Evolutionary conservation across 2,329 filamentous ascomycete species (phyloP).

Genomic region (Calonectria pseudoturangicola): DNA sequence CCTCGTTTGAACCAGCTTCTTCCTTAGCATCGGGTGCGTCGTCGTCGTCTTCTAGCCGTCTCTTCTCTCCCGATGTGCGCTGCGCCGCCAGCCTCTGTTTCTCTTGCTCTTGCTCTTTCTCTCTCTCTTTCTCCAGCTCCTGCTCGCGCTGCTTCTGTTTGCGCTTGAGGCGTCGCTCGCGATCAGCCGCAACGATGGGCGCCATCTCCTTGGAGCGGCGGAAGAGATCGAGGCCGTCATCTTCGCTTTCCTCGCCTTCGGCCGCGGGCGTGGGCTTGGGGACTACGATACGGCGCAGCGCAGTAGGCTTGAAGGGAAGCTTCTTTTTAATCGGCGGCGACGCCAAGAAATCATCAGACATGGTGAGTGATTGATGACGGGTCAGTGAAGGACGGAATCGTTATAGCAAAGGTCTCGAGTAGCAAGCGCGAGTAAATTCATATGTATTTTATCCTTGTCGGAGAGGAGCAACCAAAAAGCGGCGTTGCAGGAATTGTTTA

Average conservation of each 20-base stretch:
- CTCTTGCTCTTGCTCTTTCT: slow-evolving; percentile 45
- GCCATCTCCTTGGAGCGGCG: slow-evolving; percentile 70
- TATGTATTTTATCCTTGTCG: not conserved
- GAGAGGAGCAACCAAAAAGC: slow-evolving; percentile 1
- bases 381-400: slow-evolving; percentile 20
- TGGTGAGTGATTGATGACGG: slow-evolving; percentile 44
- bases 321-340: slow-evolving; percentile 60
- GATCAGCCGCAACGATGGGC: slow-evolving; percentile 65
- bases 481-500: not conserved
- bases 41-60: slow-evolving; percentile 45
- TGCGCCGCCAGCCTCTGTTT: slow-evolving; percentile 42
- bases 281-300: slow-evolving; percentile 59
- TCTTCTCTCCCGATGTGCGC: slow-evolving; percentile 48
- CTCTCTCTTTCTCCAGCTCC: slow-evolving; percentile 43
- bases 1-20: not conserved
- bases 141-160: slow-evolving; percentile 52
- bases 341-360: slow-evolving; percentile 57
- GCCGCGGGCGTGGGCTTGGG: slow-evolving; percentile 51
- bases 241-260: slow-evolving; percentile 50
- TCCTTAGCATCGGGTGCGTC: slow-evolving; percentile 6
- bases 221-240: slow-evolving; percentile 68
- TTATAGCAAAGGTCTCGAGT: slow-evolving; percentile 36
- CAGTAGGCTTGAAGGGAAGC: slow-evolving; percentile 71
- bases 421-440: not conserved
- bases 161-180: slow-evolving; percentile 56